phyloP scores from a whole-genome alignment of 352 stramenopile species.

The Phytophthora tentaculata region DNA sequence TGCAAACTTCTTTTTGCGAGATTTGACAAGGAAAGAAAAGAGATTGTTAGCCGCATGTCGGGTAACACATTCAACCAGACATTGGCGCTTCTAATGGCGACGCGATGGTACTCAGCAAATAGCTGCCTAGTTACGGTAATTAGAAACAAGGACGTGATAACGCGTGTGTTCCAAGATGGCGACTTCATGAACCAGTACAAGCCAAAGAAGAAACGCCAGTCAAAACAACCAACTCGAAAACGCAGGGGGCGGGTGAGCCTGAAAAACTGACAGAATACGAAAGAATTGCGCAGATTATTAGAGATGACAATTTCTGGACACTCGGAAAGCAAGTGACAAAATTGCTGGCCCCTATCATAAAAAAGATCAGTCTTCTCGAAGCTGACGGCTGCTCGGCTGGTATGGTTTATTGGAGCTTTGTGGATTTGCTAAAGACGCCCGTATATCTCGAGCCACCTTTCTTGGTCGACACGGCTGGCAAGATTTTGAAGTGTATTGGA shows the following conservation, averaged over 20 bases:
- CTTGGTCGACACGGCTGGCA: background rate
- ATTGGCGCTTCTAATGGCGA: no score
- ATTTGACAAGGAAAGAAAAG: no score
- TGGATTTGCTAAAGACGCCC: slow-evolving; percentile 4
- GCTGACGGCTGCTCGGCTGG: slow-evolving; percentile 4
- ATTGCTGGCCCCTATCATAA: slow-evolving; percentile 12
- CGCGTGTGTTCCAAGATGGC: slow-evolving; percentile 3
- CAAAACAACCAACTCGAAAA: background rate
- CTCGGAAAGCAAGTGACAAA: slow-evolving; percentile 3
- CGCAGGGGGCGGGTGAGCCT: no score
- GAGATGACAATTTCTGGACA: background rate
- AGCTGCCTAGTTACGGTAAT: slow-evolving; percentile 13
- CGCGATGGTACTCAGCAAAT: slow-evolving; percentile 6
- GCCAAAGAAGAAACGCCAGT: background rate
- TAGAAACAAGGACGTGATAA: slow-evolving; percentile 7
- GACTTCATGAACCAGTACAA: slow-evolving; percentile 11
- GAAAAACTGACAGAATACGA: no score
- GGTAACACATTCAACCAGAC: no score
- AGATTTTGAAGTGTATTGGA: background rate
- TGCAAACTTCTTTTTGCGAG: no score
- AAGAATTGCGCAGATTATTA: no score
- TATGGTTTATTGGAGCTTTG: slow-evolving; percentile 5
- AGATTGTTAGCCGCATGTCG: no score
- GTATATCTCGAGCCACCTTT: background rate
- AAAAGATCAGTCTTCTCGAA: slow-evolving; percentile 9